Evolutionary conservation across 2,329 filamentous ascomycete species (phyloP), one percentile per base, ranked within the genome.

Genomic region (Bipolaris bicolor): DNA sequence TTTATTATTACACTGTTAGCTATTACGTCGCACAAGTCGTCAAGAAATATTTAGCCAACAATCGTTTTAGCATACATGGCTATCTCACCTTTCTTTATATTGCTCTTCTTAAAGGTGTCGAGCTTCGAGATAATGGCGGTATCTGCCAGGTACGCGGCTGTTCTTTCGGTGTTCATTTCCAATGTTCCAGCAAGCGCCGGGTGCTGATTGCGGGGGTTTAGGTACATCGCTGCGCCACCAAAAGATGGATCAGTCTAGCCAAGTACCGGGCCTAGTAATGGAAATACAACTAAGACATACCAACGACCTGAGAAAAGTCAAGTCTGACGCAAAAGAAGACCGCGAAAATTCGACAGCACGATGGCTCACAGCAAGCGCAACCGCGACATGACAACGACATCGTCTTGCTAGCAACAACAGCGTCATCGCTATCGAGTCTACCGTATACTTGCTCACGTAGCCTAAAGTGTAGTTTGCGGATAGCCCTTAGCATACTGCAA

Each of bases 71-170:
- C 60, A 6, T 69, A 51, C 41, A 56, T 68, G 16, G 15, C 64
- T 10, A 37, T 62, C 13, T 59, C 67, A 45, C 55, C 53, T 36
- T 59, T 67, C 43, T 58, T 68, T 9, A 54, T 69, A 6, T 68
- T 65, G 20, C 47, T 63, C 20, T 53, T 63, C 15, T 41, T 65
- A 22, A 67, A 61, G 57, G 63, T 66, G 18, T 64, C 66, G 22
- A 69, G 62, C 52, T 62, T 68, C 41, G 57, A 68, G 59, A 64
- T 62, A 43, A 68, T 69, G 65, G 62, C 59, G 16, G 56, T 66
- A 31, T 62, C 63, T 24, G 66, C 66, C 43, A 57, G 43, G 11
- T 69, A 69, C 44, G 61, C 64, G 41, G 66, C 65, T 20, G 55
- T 69, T 41, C 53, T 67, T 31, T 65, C 63, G 34, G 63, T 60